Evolutionary conservation across 352 stramenopile species (phyloP), one percentile per base, ranked within the genome.

Genomic region (Pythium diclinum): DNA sequence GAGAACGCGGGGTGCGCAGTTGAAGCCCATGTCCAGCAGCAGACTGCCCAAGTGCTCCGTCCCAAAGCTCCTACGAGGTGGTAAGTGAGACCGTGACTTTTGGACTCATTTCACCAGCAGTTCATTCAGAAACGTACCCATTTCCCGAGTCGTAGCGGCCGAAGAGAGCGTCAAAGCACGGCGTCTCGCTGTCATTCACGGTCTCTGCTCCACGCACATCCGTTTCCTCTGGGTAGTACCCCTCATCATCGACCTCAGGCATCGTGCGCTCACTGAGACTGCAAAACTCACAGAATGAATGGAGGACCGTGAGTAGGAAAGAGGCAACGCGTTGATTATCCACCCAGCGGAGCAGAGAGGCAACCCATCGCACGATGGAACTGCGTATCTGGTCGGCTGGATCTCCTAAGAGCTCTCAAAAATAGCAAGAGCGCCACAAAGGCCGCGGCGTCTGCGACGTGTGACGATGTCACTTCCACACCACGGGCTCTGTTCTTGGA

Each of bases 11-110:
- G 81, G 74, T 1, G 77, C 59, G 0, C 79, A 72, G 33, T 82
- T 88, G 60, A 88, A 91, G 19, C 83, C 83, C 81, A 91, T 89
- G 51, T 89, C 77, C 9, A 86, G 66, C n/a, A 91, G 54, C 47
- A 91, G 54, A 42, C 69, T 80, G 0, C 78, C 78, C 2, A 91
- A 55, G 40, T 88, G 77, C 56, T 91, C 80, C 0, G 80, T 89
- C 2, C 80, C 77, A 38, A 89, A 83, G 11, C 56, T 68, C 3
- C 77, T 85, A 30, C 30, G 14, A 14, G 0, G 17, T 11, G 28
- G 48, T 25, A 33, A 42, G 59, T 25, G 23, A 28, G 23, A 51
- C 19, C 46, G 13, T 11, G 49, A 49, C 19, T 60, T 32, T 1
- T 28, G 25, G 25, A 28, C 13, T 19, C 11, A 19, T 36, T 3